phyloP scores from a whole-genome alignment of 257 asterid species.

The Agastache rugosa region DNA sequence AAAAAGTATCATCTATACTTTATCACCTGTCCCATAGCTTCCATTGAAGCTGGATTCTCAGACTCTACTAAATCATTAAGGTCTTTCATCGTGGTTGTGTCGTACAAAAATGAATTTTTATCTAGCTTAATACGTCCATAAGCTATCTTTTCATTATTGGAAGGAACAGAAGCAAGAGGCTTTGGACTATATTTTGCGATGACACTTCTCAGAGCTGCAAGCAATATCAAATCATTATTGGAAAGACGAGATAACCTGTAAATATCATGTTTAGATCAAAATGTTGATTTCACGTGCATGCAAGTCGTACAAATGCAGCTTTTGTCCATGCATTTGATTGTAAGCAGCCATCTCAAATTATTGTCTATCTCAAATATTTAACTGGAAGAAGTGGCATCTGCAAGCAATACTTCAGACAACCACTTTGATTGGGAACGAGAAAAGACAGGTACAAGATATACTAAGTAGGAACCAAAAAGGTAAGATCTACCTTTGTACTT shows the following conservation, averaged over 20 bases:
- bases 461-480: neutral
- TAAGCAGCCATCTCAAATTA: neutral
- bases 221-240: slow-evolving; percentile 33
- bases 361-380: neutral
- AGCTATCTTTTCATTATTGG: slow-evolving; percentile 63
- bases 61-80: slow-evolving; percentile 53
- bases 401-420: neutral
- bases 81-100: slow-evolving; percentile 48
- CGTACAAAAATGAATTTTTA: slow-evolving; percentile 57
- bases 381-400: too few species aligned
- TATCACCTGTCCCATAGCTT: slow-evolving; percentile 84
- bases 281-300: neutral
- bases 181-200: slow-evolving; percentile 62
- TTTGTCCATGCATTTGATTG: neutral
- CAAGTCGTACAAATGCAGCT: neutral
- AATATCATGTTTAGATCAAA: neutral
- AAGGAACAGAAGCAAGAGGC: slow-evolving; percentile 64
- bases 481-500: slow-evolving; percentile 72
- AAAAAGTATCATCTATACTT: slow-evolving; percentile 1
- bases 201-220: slow-evolving; percentile 85
- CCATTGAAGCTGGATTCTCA: slow-evolving; percentile 80
- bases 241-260: slow-evolving; percentile 7
- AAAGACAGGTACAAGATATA: neutral
- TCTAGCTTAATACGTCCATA: slow-evolving; percentile 72
- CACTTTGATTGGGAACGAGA: neutral